These are phyloP conservation scores for Boletus rex-veris DNA, from an alignment of 768 basidiomycete genomes.

Conservation along the genomic window DNA sequence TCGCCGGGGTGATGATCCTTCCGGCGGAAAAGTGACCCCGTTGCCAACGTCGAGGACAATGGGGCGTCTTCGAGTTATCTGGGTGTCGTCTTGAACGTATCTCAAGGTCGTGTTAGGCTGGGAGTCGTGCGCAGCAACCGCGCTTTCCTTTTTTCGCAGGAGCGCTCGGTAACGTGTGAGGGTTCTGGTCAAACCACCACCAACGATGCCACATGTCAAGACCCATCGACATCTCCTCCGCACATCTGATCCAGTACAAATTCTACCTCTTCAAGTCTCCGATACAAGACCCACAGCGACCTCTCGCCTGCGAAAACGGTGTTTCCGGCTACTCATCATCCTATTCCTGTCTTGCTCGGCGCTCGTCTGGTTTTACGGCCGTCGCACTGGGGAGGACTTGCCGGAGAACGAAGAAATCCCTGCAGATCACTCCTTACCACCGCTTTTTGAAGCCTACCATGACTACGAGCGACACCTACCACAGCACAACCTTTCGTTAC, in stretches of 20 bases:
- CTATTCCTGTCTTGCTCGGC: constrained; percentile 8
- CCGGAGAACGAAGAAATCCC: constrained; percentile 2
- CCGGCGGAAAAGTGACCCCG: too few species aligned
- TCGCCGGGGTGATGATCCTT: too few species aligned
- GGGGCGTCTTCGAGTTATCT: too few species aligned
- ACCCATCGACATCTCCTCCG: constrained; percentile 4
- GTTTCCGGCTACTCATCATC: constrained; percentile 10
- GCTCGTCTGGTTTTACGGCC: constrained; percentile 18
- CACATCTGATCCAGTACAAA: neutral
- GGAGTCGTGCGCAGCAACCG: too few species aligned
- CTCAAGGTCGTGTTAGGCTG: too few species aligned
- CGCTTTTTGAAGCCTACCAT: constrained; percentile 44
- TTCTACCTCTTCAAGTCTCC: constrained; percentile 17
- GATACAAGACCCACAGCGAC: constrained; percentile 1
- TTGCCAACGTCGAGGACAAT: too few species aligned
- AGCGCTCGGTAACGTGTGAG: neutral
- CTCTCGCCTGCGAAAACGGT: constrained; percentile 5
- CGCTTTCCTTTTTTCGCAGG: constrained; percentile 4
- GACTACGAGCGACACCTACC: constrained; percentile 43
- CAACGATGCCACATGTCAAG: constrained; percentile 5
- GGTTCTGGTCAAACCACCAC: constrained; percentile 3
- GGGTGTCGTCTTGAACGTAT: too few species aligned
- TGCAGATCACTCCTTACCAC: constrained; percentile 32
- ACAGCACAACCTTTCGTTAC: constrained; percentile 40
- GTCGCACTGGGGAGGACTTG: neutral